Base-by-base conservation (phyloP, 2,329 filamentous ascomycete genomes). In the Penicillium sp. region DNA sequence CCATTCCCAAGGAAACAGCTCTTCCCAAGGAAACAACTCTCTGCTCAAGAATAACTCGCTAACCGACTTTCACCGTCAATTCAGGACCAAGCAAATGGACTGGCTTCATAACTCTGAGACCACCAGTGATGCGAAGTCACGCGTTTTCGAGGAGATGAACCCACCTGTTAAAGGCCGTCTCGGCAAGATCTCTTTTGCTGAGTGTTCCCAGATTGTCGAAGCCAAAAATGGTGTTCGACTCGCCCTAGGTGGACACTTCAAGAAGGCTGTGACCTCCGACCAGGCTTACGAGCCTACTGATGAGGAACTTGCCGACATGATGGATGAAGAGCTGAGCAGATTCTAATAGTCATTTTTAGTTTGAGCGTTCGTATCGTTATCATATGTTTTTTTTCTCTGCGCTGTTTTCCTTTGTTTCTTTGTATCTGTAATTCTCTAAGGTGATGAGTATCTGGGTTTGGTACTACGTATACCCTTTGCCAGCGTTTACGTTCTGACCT, bases 21-120 rank as follows among this genome's bases (percentile, higher is more conserved):
- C 23, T 16, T 33, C 13, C 13, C 11, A 5, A 5, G 35, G 8
- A 39, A 39, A 10, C 35, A 39, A 2, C 8, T 9, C 23, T 21
- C 19, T 26, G 35, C 35, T 33, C 29, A 35, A 23, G 23, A n/a
- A 44, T 19, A 11, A 14, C 42, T 21, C 31, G 26, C 54, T 62
- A 23, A 55, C 55, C 45, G 57, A 62, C 19, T 63, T 71, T 27
- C 63, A 66, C n/a, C 60, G 58, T 9, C 57, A 63, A 6, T 60
- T 75, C 50, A 67, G 63, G 46, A 65, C 62, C 26, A 75, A 75
- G 49, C 59, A 66, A 26, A 72, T 74, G 50, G 26, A 48, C 14
- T 75, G 72, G 73, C 65, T 75, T 5, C 58, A 57, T 57, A 52
- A 46, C 44, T 26, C 44, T 19, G 44, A 46, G 23, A 26, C 44